phyloP scores from a whole-genome alignment of 192 early-diverging fungal species.

The Linderina pennispora region DNA sequence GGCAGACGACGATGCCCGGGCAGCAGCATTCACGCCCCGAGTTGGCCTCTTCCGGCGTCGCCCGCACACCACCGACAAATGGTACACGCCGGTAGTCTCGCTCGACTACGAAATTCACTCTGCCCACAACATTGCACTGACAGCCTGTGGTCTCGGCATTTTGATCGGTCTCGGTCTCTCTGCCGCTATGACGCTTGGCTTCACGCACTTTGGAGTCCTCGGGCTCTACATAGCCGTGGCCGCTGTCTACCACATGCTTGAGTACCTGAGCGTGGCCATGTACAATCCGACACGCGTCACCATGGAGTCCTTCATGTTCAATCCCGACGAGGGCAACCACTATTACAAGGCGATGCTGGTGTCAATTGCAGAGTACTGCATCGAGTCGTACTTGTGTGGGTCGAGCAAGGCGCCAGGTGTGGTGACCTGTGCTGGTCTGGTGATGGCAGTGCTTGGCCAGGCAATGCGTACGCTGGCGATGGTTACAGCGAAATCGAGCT shows the following conservation, averaged over 20 bases:
- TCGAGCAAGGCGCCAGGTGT: conserved; percentile 3
- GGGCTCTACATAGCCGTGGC: conserved; percentile 64
- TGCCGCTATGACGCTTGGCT: conserved; percentile 22
- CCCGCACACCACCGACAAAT: conserved; percentile 8
- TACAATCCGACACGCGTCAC: conserved; percentile 63
- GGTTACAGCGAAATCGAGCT: conserved; percentile 86
- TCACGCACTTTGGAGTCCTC: conserved; percentile 36
- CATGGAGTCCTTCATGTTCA: conserved; percentile 51
- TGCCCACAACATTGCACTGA: conserved; percentile 75
- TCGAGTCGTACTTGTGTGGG: conserved; percentile 57
- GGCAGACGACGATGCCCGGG: neutral
- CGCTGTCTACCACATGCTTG: conserved; percentile 75
- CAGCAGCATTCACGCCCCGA: conserved; percentile 5
- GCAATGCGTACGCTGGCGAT: conserved; percentile 74
- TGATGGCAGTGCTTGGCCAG: conserved; percentile 65
- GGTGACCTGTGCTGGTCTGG: conserved; percentile 49
- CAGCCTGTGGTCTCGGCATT: conserved; percentile 64
- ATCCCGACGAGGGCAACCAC: conserved; percentile 20
- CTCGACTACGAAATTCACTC: conserved; percentile 62
- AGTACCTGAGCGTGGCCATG: conserved; percentile 83
- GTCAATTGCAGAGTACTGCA: conserved; percentile 45
- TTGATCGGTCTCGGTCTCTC: conserved; percentile 51
- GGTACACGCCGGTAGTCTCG: conserved; percentile 44
- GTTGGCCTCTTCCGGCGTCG: conserved; percentile 11
- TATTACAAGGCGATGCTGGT: conserved; percentile 16